Conservation (phyloP, 2,329 filamentous ascomycete species). For the Neopestalotiopsis clavispora region DNA sequence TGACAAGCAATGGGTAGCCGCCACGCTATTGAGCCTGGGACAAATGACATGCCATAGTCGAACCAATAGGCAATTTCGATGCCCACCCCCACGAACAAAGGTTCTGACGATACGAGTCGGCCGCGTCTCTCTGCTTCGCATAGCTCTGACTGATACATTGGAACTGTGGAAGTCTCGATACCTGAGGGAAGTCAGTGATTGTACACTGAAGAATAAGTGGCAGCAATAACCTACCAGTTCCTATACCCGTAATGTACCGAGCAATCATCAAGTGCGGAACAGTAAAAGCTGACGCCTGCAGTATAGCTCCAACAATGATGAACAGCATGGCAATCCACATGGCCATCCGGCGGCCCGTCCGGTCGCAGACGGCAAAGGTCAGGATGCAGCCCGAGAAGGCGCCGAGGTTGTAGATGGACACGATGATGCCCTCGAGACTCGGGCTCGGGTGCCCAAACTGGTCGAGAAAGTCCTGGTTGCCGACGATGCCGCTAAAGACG, state of each 20-base stretch:
- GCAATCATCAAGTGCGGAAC: constrained; percentile 19
- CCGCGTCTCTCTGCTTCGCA: constrained; percentile 47
- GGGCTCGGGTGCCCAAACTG: constrained; percentile 17
- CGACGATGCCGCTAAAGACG: constrained; percentile 20
- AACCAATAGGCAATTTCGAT: constrained; percentile 37
- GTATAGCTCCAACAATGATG: constrained; percentile 19
- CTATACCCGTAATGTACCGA: constrained; percentile 19
- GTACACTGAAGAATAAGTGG: not conserved
- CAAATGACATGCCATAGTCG: constrained; percentile 38
- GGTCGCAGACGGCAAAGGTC: constrained; percentile 18
- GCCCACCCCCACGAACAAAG: constrained; percentile 30
- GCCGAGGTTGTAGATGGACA: constrained; percentile 21
- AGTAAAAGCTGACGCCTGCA: constrained; percentile 17
- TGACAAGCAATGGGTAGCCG: constrained; percentile 38
- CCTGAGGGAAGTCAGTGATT: not conserved
- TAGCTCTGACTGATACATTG: constrained; percentile 49
- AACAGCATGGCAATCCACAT: constrained; percentile 21
- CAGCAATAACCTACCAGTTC: not conserved
- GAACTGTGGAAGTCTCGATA: constrained; percentile 39
- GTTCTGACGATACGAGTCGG: constrained; percentile 46
- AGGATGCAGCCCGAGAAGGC: constrained; percentile 18
- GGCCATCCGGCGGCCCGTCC: constrained; percentile 15
- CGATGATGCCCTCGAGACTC: constrained; percentile 16
- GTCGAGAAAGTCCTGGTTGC: constrained; percentile 14
- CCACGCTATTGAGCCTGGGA: constrained; percentile 33